A percentile compares a stretch with the other conserved stretches of the same genome.
Evolutionary conservation across 192 early-diverging fungal genomes (phyloP).

Genomic region (Hyaloraphidium curvatum): DNA sequence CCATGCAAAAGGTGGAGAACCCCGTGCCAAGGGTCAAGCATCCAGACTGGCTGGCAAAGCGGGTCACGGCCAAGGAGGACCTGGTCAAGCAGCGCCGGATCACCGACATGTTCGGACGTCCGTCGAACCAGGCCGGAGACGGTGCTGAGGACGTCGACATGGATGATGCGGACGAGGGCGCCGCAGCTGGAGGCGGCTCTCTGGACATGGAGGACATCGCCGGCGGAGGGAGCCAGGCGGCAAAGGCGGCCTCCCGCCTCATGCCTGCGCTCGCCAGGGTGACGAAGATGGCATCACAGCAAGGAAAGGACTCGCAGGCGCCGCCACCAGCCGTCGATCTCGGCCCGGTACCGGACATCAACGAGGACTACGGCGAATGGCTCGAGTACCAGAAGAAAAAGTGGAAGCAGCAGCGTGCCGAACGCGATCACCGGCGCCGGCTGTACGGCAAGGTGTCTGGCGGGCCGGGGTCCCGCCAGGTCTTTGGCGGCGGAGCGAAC

Average conservation of each 20-base stretch:
- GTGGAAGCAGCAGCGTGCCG: slow-evolving; percentile 5
- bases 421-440: no score
- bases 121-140: background rate
- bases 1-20: slow-evolving; percentile 84
- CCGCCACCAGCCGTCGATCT: no score
- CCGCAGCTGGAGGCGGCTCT: background rate
- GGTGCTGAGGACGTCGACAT: slow-evolving; percentile 3
- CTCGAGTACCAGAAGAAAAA: slow-evolving; percentile 11
- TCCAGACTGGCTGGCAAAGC: slow-evolving; percentile 85
- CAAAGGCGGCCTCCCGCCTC: no score
- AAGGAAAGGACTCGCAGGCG: no score
- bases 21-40: slow-evolving; percentile 81
- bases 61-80: slow-evolving; percentile 54
- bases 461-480: no score
- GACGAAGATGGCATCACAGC: no score
- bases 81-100: slow-evolving; percentile 65
- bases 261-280: no score
- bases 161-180: slow-evolving; percentile 6
- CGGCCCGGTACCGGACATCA: slow-evolving; percentile 1
- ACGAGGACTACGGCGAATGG: slow-evolving; percentile 4
- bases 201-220: slow-evolving; percentile 11
- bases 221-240: no score
- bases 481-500: background rate
- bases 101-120: no score
- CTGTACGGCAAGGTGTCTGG: no score